Conservation (phyloP, 305 asterid genomes). For the Fraxinus sp. region DNA sequence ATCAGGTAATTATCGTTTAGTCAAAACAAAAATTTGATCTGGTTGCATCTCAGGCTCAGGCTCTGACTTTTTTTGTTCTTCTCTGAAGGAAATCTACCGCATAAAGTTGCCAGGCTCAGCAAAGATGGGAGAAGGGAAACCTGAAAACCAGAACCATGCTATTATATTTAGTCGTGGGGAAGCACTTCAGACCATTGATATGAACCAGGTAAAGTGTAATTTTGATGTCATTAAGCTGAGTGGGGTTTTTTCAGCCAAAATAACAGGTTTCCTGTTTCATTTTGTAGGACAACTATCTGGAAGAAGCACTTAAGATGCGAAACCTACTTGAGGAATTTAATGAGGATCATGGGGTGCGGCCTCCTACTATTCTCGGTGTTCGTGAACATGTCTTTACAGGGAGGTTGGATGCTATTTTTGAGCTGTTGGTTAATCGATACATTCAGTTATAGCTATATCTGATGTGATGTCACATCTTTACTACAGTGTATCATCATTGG, state of each 20-base stretch:
- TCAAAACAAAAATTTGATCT: conserved; percentile 2
- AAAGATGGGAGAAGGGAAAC: conserved; percentile 98
- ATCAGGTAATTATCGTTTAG: conserved; percentile 60
- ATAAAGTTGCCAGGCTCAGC: conserved; percentile 95
- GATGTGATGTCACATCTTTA: conserved; percentile 29
- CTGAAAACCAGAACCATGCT: conserved; percentile 99
- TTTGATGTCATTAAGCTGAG: conserved; percentile 14
- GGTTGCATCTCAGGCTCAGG: conserved; percentile 6
- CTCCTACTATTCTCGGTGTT: conserved; percentile 96
- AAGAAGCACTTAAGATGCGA: conserved; percentile 99
- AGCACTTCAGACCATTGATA: conserved; percentile 99
- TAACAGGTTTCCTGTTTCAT: conserved; percentile 20
- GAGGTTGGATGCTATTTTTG: conserved; percentile 50
- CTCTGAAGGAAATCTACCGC: conserved; percentile 90
- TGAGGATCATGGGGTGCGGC: conserved; percentile 97
- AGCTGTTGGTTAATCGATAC: conserved; percentile 14
- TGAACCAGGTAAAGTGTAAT: conserved; percentile 79
- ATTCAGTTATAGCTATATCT: conserved; percentile 23
- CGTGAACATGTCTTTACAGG: conserved; percentile 99
- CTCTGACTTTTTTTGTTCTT: conserved; percentile 23
- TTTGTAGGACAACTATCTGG: conserved; percentile 91
- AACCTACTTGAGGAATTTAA: conserved; percentile 95
- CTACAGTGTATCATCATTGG: conserved; percentile 96
- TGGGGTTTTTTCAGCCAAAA: conserved; percentile 15
- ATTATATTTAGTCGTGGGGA: conserved; percentile 91